These are phyloP conservation scores for Violaceomyces palustris DNA, from an alignment of 1,284 basidiomycete species.

Conservation along the genomic window DNA sequence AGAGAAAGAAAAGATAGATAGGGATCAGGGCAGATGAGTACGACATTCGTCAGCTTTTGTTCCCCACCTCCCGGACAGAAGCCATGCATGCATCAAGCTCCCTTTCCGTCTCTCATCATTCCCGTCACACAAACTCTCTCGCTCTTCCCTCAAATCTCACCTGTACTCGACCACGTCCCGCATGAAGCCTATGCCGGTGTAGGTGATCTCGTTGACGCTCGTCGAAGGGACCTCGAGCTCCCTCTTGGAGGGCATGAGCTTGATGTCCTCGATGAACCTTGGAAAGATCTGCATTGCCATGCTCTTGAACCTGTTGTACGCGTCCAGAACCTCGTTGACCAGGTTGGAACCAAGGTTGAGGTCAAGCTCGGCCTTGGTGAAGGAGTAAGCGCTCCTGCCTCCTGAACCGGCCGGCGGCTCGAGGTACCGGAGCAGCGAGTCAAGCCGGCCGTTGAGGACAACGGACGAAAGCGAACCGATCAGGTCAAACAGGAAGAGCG, in stretches of 20 bases:
- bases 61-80: too few species aligned
- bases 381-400: slow-evolving; percentile 5
- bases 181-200: slow-evolving; percentile 37
- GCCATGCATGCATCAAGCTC: too few species aligned
- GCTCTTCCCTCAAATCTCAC: background rate
- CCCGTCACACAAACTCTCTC: background rate
- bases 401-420: slow-evolving; percentile 23
- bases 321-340: slow-evolving; percentile 14
- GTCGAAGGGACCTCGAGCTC: slow-evolving; percentile 41
- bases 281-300: slow-evolving; percentile 44
- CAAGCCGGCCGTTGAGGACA: slow-evolving; percentile 17
- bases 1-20: background rate
- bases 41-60: too few species aligned
- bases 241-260: slow-evolving; percentile 39
- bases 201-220: slow-evolving; percentile 47
- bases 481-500: slow-evolving; percentile 37
- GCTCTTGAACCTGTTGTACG: slow-evolving; percentile 29
- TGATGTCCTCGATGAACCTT: slow-evolving; percentile 46
- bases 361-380: slow-evolving; percentile 23
- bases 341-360: slow-evolving; percentile 17
- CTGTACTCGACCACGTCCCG: slow-evolving; percentile 36
- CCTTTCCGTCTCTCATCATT: too few species aligned
- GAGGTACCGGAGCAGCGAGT: slow-evolving; percentile 20
- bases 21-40: background rate
- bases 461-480: slow-evolving; percentile 17